Conservation (phyloP, 345 rosid species). For the Syzygium jambos region DNA sequence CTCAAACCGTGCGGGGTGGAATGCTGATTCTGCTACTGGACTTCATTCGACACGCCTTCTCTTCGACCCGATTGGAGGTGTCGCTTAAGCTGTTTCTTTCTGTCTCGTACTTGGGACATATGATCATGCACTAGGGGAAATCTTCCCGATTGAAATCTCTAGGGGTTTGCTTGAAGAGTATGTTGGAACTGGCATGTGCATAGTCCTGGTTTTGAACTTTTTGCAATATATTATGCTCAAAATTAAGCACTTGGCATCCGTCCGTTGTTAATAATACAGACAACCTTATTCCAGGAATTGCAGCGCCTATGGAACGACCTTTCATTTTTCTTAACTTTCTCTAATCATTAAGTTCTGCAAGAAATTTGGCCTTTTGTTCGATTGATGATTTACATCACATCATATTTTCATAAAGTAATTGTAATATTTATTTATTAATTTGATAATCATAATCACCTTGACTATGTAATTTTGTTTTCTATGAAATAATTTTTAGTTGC, state of each 20-base stretch:
- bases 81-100: background rate
- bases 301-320: background rate
- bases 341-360: background rate
- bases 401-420: no score
- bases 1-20: conserved; percentile 94
- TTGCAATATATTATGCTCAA: background rate
- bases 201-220: background rate
- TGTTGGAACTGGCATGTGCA: background rate
- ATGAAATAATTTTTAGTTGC: background rate
- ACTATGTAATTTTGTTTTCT: background rate
- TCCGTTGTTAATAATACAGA: background rate
- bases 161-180: background rate
- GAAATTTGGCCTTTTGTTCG: background rate
- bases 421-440: no score
- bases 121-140: background rate
- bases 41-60: background rate
- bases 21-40: conserved; percentile 22
- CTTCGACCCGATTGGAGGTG: background rate
- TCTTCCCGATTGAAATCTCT: background rate
- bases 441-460: no score
- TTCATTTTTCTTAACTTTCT: background rate
- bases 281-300: background rate
- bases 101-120: background rate
- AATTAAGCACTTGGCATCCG: background rate
- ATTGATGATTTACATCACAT: background rate